phyloP scores from a whole-genome alignment of 495 filamentous ascomycete species.

The Halenospora varia region DNA sequence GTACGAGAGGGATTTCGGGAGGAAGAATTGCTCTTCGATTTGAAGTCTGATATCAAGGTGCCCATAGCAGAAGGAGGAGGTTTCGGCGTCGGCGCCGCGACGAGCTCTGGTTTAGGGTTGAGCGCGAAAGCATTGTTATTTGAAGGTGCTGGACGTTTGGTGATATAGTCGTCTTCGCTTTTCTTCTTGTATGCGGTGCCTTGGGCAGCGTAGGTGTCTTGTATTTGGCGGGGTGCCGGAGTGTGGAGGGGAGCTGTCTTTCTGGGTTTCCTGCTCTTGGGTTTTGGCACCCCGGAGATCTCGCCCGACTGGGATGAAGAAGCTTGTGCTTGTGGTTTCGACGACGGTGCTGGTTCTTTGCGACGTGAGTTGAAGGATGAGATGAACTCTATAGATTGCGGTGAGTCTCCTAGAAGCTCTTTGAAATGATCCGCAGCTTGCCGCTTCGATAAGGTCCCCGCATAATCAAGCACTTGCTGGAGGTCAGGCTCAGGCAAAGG shows the following conservation, averaged over 20 bases:
- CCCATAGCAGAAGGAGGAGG: slow-evolving; percentile 63
- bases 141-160: slow-evolving; percentile 32
- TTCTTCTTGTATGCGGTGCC: slow-evolving; percentile 63
- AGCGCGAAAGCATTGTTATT: slow-evolving; percentile 38
- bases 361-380: slow-evolving; percentile 80
- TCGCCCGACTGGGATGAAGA: not conserved
- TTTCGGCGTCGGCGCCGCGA: slow-evolving; percentile 36
- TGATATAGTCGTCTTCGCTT: slow-evolving; percentile 60
- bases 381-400: slow-evolving; percentile 86
- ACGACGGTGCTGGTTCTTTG: slow-evolving; percentile 29
- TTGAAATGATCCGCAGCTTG: slow-evolving; percentile 80
- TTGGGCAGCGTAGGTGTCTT: slow-evolving; percentile 30
- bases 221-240: slow-evolving; percentile 23
- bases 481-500: slow-evolving; percentile 81
- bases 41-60: slow-evolving; percentile 72
- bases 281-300: slow-evolving; percentile 19
- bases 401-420: slow-evolving; percentile 82
- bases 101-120: slow-evolving; percentile 29
- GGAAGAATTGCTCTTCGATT: slow-evolving; percentile 58
- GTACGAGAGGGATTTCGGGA: slow-evolving; percentile 49
- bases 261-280: slow-evolving; percentile 18
- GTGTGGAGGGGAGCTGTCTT: slow-evolving; percentile 27
- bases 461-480: slow-evolving; percentile 76
- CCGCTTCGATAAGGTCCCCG: slow-evolving; percentile 61
- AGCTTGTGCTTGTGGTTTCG: slow-evolving; percentile 1